Conservation (phyloP, 768 basidiomycete genomes). For the Hemileccinum rubropunctum region DNA sequence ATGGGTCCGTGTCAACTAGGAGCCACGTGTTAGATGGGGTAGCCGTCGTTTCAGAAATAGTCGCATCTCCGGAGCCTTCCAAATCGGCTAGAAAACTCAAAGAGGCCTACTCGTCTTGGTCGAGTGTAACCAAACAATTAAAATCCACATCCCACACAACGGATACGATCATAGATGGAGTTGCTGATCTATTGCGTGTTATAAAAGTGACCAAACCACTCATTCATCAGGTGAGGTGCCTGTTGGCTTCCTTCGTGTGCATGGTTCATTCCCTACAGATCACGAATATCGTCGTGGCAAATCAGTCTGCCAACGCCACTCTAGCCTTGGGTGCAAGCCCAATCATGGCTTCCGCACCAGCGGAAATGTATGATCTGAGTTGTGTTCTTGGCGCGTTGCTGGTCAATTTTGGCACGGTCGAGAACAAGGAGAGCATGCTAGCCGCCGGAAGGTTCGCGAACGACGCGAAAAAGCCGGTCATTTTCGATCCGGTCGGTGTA, state of each 20-base stretch:
- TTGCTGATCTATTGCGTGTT: slow-evolving; percentile 46
- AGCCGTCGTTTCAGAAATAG: slow-evolving; percentile 87
- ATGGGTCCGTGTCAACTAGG: slow-evolving; percentile 61
- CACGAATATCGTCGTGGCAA: slow-evolving; percentile 85
- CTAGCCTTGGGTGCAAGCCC: slow-evolving; percentile 87
- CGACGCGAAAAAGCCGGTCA: slow-evolving; percentile 63
- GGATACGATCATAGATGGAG: slow-evolving; percentile 41
- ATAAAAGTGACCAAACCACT: slow-evolving; percentile 61
- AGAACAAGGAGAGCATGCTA: slow-evolving; percentile 69
- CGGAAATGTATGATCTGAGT: slow-evolving; percentile 80
- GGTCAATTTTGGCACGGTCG: slow-evolving; percentile 85
- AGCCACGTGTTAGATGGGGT: slow-evolving; percentile 71
- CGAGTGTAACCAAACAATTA: background rate
- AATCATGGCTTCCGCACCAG: slow-evolving; percentile 86
- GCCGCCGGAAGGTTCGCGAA: slow-evolving; percentile 73
- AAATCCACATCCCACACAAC: slow-evolving; percentile 21
- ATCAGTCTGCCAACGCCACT: slow-evolving; percentile 88
- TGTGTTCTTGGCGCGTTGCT: slow-evolving; percentile 65
- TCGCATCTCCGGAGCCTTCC: slow-evolving; percentile 57
- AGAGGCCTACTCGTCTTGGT: slow-evolving; percentile 36
- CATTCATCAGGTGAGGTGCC: slow-evolving; percentile 64
- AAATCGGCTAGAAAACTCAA: slow-evolving; percentile 47
- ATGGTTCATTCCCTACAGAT: slow-evolving; percentile 48
- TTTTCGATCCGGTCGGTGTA: slow-evolving; percentile 91
- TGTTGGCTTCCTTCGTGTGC: background rate